phyloP scores from a whole-genome alignment of 306 rosid species.

The Lathyrus sativus region DNA sequence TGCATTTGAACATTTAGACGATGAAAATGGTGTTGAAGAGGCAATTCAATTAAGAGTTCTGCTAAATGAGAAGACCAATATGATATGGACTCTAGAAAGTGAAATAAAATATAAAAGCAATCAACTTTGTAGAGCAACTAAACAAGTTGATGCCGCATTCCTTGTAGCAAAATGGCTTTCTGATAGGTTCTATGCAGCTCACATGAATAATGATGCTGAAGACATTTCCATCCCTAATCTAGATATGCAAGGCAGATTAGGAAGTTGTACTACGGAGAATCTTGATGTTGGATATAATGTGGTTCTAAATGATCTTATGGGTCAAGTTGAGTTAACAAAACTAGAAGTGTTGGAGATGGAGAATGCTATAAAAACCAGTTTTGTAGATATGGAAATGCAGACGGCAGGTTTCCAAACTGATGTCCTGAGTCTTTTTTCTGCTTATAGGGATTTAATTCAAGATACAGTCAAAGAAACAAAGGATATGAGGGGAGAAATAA shows the following conservation, averaged over 20 bases:
- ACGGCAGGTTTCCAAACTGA: conserved; percentile 42
- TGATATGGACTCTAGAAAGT: conserved; percentile 48
- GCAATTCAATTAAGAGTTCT: conserved; percentile 43
- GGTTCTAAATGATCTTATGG: conserved; percentile 47
- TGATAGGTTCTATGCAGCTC: conserved; percentile 46
- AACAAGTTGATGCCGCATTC: conserved; percentile 57
- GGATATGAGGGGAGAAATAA: conserved; percentile 49
- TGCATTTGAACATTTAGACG: conserved; percentile 56
- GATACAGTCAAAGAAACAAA: conserved; percentile 52
- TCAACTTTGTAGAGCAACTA: conserved; percentile 54
- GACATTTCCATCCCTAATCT: conserved; percentile 39
- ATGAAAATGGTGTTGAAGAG: conserved; percentile 44
- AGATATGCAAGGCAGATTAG: conserved; percentile 39
- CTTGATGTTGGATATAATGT: conserved; percentile 40
- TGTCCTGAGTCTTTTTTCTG: conserved; percentile 43
- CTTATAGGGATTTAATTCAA: conserved; percentile 49
- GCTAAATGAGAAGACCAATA: conserved; percentile 54
- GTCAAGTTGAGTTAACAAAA: conserved; percentile 46
- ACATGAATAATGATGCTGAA: conserved; percentile 33
- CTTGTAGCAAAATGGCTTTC: conserved; percentile 61
- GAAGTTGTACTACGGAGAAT: conserved; percentile 36
- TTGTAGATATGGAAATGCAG: conserved; percentile 49
- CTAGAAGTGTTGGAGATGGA: conserved; percentile 54
- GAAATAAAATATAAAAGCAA: conserved; percentile 47
- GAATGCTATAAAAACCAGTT: conserved; percentile 45